These are phyloP conservation scores for Barbarea vulgaris DNA, from an alignment of 345 rosid genomes.

Conservation along the genomic window DNA sequence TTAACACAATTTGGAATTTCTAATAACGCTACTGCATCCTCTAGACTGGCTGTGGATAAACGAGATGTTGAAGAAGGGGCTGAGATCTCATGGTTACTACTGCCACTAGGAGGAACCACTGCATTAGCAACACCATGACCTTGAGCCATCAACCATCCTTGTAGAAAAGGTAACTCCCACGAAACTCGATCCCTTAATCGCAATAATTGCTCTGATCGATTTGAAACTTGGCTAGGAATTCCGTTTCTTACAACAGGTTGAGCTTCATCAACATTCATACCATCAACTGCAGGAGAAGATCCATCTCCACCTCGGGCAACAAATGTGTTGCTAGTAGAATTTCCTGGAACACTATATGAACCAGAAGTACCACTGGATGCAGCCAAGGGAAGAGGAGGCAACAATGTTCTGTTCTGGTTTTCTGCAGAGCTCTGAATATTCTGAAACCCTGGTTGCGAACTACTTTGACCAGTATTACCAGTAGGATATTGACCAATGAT, in stretches of 20 bases:
- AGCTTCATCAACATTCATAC: slow-evolving; percentile 65
- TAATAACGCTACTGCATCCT: slow-evolving; percentile 54
- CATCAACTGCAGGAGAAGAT: slow-evolving; percentile 45
- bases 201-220: slow-evolving; percentile 45
- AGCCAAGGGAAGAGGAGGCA: slow-evolving; percentile 44
- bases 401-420: slow-evolving; percentile 35
- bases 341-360: slow-evolving; percentile 38
- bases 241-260: slow-evolving; percentile 47
- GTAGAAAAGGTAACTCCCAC: slow-evolving; percentile 73
- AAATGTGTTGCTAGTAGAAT: slow-evolving; percentile 34
- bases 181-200: slow-evolving; percentile 57
- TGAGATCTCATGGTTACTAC: slow-evolving; percentile 43
- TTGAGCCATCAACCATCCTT: slow-evolving; percentile 76
- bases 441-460: slow-evolving; percentile 45
- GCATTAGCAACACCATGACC: slow-evolving; percentile 58
- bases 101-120: slow-evolving; percentile 45
- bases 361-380: slow-evolving; percentile 44
- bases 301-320: slow-evolving; percentile 42
- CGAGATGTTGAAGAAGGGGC: slow-evolving; percentile 46
- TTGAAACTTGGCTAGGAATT: slow-evolving; percentile 33
- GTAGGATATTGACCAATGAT: slow-evolving; percentile 44
- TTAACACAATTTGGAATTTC: slow-evolving; percentile 51
- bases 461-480: slow-evolving; percentile 45
- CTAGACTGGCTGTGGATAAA: slow-evolving; percentile 44
- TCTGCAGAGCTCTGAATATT: slow-evolving; percentile 41